Percentiles rank a stretch among this genome's conserved stretches.
Conservation (phyloP, 2,329 filamentous ascomycete species). For the Clonostachys rosea region DNA sequence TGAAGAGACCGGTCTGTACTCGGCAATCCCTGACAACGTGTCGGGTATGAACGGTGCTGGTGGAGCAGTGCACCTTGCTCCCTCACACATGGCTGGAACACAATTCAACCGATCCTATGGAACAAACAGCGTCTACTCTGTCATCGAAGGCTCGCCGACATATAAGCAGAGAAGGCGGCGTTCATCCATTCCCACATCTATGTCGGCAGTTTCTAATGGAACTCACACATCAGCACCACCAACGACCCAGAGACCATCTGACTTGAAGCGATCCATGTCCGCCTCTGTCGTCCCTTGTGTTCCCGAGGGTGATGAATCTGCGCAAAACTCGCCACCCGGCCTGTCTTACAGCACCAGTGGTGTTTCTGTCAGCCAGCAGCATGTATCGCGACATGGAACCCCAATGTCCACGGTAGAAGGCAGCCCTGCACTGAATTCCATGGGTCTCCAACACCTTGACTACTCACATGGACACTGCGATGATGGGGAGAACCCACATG, state of each 20-base stretch:
- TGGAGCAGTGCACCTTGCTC: conserved; percentile 85
- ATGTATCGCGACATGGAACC: conserved; percentile 87
- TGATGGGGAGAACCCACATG: conserved; percentile 45
- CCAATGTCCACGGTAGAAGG: conserved; percentile 81
- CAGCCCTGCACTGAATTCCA: conserved; percentile 68
- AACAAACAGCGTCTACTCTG: conserved; percentile 80
- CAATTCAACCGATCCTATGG: conserved; percentile 75
- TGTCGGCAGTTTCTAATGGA: conserved; percentile 65
- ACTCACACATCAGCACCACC: conserved; percentile 56
- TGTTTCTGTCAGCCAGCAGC: conserved; percentile 64
- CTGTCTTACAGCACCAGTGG: conserved; percentile 67
- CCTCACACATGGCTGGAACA: conserved; percentile 74
- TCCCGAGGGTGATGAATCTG: conserved; percentile 72
- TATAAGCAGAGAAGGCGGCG: conserved; percentile 96
- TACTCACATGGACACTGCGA: conserved; percentile 60
- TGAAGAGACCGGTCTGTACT: conserved; percentile 94
- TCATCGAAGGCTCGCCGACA: conserved; percentile 95
- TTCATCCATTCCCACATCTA: conserved; percentile 83
- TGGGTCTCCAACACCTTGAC: conserved; percentile 64
- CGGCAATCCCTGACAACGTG: conserved; percentile 85
- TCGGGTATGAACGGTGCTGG: conserved; percentile 70
- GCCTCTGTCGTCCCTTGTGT: conserved; percentile 73
- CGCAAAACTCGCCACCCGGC: conserved; percentile 74
- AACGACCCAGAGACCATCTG: conserved; percentile 73
- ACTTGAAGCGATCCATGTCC: conserved; percentile 87